Conservation (phyloP, 768 basidiomycete genomes). For the Austroboletus eburneus region DNA sequence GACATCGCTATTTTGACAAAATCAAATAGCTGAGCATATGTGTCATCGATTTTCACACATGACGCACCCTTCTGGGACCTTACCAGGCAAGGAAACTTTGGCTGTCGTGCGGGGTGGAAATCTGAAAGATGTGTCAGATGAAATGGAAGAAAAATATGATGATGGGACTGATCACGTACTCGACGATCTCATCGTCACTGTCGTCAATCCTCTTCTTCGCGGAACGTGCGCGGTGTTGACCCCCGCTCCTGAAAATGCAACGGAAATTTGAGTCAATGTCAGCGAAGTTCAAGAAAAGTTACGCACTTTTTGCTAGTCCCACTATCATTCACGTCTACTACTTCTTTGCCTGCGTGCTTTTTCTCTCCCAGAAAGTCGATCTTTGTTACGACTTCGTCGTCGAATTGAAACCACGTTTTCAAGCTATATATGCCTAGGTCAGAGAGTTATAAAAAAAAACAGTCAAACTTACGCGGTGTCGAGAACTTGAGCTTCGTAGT, state of each 20-base stretch:
- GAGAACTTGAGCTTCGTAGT: constrained; percentile 83
- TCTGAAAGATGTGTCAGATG: constrained; percentile 17
- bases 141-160: constrained; percentile 15
- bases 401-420: constrained; percentile 85
- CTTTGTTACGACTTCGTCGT: constrained; percentile 79
- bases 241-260: constrained; percentile 16
- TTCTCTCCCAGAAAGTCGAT: constrained; percentile 54
- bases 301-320: constrained; percentile 28
- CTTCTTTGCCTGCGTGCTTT: constrained; percentile 28
- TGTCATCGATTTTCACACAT: constrained; percentile 65
- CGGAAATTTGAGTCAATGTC: constrained; percentile 1
- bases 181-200: constrained; percentile 49
- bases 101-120: constrained; percentile 17
- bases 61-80: constrained; percentile 63
- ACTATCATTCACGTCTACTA: constrained; percentile 23
- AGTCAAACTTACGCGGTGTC: constrained; percentile 53
- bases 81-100: constrained; percentile 23
- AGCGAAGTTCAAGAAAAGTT: background rate
- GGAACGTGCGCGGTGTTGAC: constrained; percentile 37
- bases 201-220: constrained; percentile 53
- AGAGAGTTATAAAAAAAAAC: background rate
- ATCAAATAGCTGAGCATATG: constrained; percentile 18
- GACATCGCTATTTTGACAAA: constrained; percentile 38
- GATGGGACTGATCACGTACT: constrained; percentile 23
- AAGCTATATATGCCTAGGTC: constrained; percentile 38